Base-by-base conservation (phyloP, 768 basidiomycete genomes). In the Russula vinacea region DNA sequence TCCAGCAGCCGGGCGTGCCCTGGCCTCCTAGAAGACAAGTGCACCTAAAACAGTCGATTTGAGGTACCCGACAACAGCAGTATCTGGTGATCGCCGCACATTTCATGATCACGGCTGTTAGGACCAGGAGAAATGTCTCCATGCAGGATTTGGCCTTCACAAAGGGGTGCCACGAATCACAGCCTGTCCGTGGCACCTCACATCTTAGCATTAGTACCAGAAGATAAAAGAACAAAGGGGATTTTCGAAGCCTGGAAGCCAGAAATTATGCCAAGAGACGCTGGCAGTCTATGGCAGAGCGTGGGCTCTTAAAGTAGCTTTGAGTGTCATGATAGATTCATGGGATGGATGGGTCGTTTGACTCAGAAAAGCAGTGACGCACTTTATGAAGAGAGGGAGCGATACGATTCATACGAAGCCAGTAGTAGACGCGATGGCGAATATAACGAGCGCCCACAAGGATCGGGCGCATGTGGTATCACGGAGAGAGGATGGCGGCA, bases 321-420 rank as follows among this genome's bases (percentile, higher is more conserved):
- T 17, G 63, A 33, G 63, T 58, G 63, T 50, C 53, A 60, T 64
- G 57, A 58, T 47, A 59, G 22, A 42, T 17, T 10, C 51, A 17
- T 53, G 50, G n/a, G 42, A 24, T 5, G 19, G 37, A 35, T 10
- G 44, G 35, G n/a, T 32, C 16, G 8, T 55, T 49, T 39, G 47
- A 45, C 26, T 40, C 47, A 24, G 24, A 33, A 52, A 37, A 37
- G 53, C 35, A 10, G 44, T 29, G 29, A 29, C 29, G 29, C 29
- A n/a, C 32, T 35, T 33, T 17, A 13, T 40, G 35, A 9, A 33
- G 32, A 47, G 42, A 33, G 3, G 6, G 33, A 11, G 9, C n/a
- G n/a, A n/a, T n/a, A n/a, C n/a, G 29, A 42, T 16, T 5, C 13
- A 24, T 11, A 11, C 11, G 11, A 14, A 33, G 45, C 19, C n/a